Evolutionary conservation across 1,139 yeast species (phyloP).

Genomic region (Magnusiomyces tetraspermus): DNA sequence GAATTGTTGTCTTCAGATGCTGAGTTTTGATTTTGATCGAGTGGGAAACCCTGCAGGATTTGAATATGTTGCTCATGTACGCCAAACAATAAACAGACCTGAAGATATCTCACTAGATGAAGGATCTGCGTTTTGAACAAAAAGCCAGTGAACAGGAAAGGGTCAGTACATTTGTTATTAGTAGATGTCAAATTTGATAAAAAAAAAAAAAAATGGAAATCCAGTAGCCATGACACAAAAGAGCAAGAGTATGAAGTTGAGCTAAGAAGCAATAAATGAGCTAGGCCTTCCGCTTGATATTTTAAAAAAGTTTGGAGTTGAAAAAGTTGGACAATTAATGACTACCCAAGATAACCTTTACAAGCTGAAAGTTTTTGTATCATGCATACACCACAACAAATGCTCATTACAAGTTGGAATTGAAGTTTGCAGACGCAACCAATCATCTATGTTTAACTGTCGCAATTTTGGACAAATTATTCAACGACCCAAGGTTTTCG

Average conservation of each 20-base stretch:
- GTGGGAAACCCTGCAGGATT: conserved; percentile 88
- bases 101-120: conserved; percentile 40
- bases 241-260: not conserved
- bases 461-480: conserved; percentile 70
- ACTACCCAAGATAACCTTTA: not conserved
- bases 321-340: conserved; percentile 16
- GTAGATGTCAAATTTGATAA: conserved; percentile 1
- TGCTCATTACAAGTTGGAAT: conserved; percentile 83
- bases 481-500: conserved; percentile 64
- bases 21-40: conserved; percentile 71
- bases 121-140: conserved; percentile 39
- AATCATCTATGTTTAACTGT: conserved; percentile 49
- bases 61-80: conserved; percentile 79
- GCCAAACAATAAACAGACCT: conserved; percentile 81
- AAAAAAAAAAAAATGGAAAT: not conserved
- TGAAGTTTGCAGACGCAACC: conserved; percentile 51
- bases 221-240: not conserved
- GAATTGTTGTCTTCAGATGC: conserved; percentile 61
- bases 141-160: conserved; percentile 61
- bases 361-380: conserved; percentile 51
- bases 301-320: conserved; percentile 36
- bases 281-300: conserved; percentile 31
- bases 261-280: conserved; percentile 28
- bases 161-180: conserved; percentile 35
- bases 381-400: conserved; percentile 79